Evolutionary conservation across 805 yeast genomes (phyloP).

Genomic region (Danielia reshetovae): DNA sequence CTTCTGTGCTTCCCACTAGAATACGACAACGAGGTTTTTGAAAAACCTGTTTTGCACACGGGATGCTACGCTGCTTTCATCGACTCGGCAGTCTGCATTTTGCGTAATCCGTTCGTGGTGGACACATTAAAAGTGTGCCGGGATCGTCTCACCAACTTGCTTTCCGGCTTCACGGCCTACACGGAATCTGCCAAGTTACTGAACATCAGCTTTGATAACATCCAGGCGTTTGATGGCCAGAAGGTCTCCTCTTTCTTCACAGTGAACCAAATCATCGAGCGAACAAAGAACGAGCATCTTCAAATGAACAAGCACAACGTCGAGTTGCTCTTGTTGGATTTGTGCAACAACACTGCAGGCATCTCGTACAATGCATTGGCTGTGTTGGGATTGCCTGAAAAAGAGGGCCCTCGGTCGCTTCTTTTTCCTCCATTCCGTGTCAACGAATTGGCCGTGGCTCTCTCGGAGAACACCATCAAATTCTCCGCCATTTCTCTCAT

Average conservation of each 20-base stretch:
- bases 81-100: constrained; percentile 13
- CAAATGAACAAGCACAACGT: constrained; percentile 16
- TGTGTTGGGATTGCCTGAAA: constrained; percentile 23
- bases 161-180: constrained; percentile 13
- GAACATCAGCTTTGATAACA: constrained; percentile 33
- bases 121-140: constrained; percentile 23
- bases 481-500: constrained; percentile 14
- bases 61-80: constrained; percentile 27
- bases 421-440: constrained; percentile 41
- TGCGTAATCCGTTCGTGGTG: constrained; percentile 39
- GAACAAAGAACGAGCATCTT: constrained; percentile 25
- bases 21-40: constrained; percentile 18
- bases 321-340: constrained; percentile 34
- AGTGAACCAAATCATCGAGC: constrained; percentile 30
- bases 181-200: constrained; percentile 20
- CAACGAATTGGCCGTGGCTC: constrained; percentile 29
- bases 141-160: constrained; percentile 13
- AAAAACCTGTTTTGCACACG: constrained; percentile 31
- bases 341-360: constrained; percentile 12
- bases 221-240: constrained; percentile 25
- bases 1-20: constrained; percentile 14
- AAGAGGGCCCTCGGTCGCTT: constrained; percentile 24
- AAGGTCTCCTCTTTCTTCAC: constrained; percentile 38
- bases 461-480: constrained; percentile 12
- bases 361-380: constrained; percentile 28